A percentile compares a stretch with the other conserved stretches of the same genome.
Evolutionary conservation across 2,329 filamentous ascomycete species (phyloP).

Genomic region (Pseudogymnoascus sp.): DNA sequence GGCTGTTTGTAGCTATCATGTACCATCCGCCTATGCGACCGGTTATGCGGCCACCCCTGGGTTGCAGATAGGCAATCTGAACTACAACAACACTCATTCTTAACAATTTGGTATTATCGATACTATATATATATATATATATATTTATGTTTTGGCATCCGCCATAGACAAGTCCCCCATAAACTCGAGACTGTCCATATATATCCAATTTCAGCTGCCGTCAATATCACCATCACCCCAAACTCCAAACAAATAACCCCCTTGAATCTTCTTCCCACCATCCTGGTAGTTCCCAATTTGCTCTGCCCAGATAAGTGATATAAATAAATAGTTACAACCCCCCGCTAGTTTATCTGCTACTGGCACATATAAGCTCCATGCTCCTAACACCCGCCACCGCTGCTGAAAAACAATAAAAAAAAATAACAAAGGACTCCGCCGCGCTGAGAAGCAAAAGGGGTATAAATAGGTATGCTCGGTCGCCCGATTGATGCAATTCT

Average conservation of each 20-base stretch:
- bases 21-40: neutral
- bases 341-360: neutral
- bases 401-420: neutral
- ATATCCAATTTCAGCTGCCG: constrained; percentile 1
- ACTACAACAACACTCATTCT: neutral
- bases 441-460: constrained; percentile 2
- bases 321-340: constrained; percentile 4
- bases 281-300: constrained; percentile 1
- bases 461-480: constrained; percentile 6
- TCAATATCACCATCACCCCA: neutral
- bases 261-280: neutral
- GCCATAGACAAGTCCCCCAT: neutral
- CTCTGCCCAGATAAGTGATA: neutral
- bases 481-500: constrained; percentile 1
- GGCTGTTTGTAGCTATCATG: neutral
- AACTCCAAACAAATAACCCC: constrained; percentile 3
- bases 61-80: neutral
- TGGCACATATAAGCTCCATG: neutral
- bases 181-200: neutral
- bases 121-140: neutral
- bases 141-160: neutral
- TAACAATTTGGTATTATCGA: constrained; percentile 8
- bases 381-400: neutral
- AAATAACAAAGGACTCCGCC: neutral
- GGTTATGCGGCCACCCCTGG: constrained; percentile 2